Conservation (phyloP, 2,329 filamentous ascomycete genomes). For the Allantophomopsis lycopodina region DNA sequence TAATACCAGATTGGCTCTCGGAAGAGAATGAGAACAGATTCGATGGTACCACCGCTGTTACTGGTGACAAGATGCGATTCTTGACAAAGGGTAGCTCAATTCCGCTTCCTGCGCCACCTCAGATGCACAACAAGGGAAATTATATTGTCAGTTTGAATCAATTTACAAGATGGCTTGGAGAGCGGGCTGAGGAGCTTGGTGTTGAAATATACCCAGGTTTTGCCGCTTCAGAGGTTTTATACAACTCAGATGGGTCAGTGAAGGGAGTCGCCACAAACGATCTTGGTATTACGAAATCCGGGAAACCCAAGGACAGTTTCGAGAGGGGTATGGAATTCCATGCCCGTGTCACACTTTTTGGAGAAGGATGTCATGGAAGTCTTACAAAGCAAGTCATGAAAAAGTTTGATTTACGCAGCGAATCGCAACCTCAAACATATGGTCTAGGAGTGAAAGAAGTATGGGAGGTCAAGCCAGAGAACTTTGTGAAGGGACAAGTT, state of each 20-base stretch:
- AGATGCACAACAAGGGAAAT: constrained; percentile 98
- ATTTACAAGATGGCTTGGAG: constrained; percentile 88
- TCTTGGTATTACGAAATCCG: constrained; percentile 67
- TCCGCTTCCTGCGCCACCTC: constrained; percentile 76
- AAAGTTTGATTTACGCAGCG: constrained; percentile 79
- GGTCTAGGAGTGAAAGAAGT: constrained; percentile 91
- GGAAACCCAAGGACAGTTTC: constrained; percentile 78
- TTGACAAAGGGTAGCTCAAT: constrained; percentile 69
- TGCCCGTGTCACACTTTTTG: constrained; percentile 80
- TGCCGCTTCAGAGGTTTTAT: constrained; percentile 84
- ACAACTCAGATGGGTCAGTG: constrained; percentile 74
- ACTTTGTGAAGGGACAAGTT: constrained; percentile 77
- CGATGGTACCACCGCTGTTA: constrained; percentile 73
- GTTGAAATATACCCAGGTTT: constrained; percentile 97
- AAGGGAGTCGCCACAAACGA: constrained; percentile 95
- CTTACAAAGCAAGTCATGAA: constrained; percentile 89
- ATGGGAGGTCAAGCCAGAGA: constrained; percentile 89
- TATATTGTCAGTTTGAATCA: constrained; percentile 95
- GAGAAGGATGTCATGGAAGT: constrained; percentile 90
- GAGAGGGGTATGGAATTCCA: constrained; percentile 99
- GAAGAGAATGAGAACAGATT: constrained; percentile 83
- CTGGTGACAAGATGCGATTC: constrained; percentile 81
- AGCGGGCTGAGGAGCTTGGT: constrained; percentile 89
- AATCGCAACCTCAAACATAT: constrained; percentile 92
- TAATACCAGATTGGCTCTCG: constrained; percentile 86